These are phyloP conservation scores for Acanthamoeba quina DNA, from an alignment of 208 protist genomes.

Conservation along the genomic window DNA sequence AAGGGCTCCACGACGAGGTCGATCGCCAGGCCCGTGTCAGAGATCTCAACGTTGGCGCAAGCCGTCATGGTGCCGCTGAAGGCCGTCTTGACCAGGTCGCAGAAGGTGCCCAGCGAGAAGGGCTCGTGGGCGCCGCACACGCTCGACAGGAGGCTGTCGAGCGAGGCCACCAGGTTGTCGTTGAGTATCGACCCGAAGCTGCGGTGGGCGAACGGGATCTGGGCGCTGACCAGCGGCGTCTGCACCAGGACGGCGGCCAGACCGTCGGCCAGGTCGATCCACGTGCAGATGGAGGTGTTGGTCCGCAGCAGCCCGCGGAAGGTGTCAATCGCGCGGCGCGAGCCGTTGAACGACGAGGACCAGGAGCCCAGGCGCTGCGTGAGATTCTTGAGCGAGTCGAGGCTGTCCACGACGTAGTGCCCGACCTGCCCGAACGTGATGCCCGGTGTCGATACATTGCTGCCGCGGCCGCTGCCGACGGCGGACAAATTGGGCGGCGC, in stretches of 20 bases:
- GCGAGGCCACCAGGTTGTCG: background rate
- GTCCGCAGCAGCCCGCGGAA: slow-evolving; percentile 37
- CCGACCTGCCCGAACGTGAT: background rate
- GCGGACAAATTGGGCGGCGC: background rate
- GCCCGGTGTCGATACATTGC: background rate
- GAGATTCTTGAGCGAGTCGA: background rate
- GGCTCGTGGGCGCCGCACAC: slow-evolving; percentile 12
- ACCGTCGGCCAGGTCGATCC: slow-evolving; percentile 40
- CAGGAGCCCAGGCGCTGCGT: background rate
- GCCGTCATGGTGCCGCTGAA: slow-evolving; percentile 22
- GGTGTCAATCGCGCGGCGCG: background rate
- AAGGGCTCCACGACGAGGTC: slow-evolving; percentile 34
- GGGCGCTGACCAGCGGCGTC: background rate
- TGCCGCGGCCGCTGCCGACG: no score
- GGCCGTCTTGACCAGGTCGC: background rate
- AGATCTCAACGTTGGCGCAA: slow-evolving; percentile 26
- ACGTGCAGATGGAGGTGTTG: slow-evolving; percentile 40
- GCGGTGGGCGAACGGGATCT: slow-evolving; percentile 28
- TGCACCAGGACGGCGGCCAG: background rate
- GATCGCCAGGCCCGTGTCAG: background rate
- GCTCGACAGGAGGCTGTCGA: background rate
- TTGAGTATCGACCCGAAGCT: slow-evolving; percentile 22
- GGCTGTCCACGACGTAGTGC: background rate
- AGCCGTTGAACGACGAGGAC: slow-evolving; percentile 17
- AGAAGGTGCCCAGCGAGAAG: slow-evolving; percentile 37